Evolutionary conservation across 768 basidiomycete genomes (phyloP), one percentile per base, ranked within the genome.

Genomic region (Baorangia bicolor): DNA sequence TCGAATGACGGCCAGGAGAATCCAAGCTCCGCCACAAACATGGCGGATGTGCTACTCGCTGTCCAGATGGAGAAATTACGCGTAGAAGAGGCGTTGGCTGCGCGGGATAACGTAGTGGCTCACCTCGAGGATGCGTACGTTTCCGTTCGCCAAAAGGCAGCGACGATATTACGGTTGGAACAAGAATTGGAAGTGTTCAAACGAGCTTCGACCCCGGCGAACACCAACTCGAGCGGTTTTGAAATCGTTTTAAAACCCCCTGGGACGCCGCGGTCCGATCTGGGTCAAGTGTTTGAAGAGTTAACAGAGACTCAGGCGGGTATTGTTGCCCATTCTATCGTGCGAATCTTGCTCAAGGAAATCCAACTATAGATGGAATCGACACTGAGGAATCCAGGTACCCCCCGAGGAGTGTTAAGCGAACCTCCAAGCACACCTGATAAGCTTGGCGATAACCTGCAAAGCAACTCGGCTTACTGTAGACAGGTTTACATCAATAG

Each of bases 131-230:
- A 83, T 43, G 85, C 85, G 11, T 86, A 83, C 63, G 66, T 73
- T 14, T 83, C 84, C 0, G 73, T 89, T 60, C 78, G 79, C n/a
- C 78, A 85, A 64, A 88, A 88, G 69, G 75, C 78, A 2, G 73
- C 75, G 21, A 65, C 73, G 8, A 79, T 88, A 54, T 75, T 79
- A 33, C 73, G 67, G 8, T 65, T 87, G 41, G 77, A 81, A 58
- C 71, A 73, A 51, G 75, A 75, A 50, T 60, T 77, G 37, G 71
- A 75, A 47, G 57, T 58, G 37, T 61, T 64, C 44, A 64, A 64
- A 28, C 61, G 60, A 46, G 37, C 58, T 3, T 55, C 68, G 21
- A 66, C 64, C 11, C 62, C 67, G 20, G 56, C 66, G n/a, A 57
- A 59, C 31, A 49, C 56, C 13, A 64, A 60, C 37, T 12, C 52